phyloP scores from a whole-genome alignment of 495 filamentous ascomycete species.

The Trichoderma orchidacearum region DNA sequence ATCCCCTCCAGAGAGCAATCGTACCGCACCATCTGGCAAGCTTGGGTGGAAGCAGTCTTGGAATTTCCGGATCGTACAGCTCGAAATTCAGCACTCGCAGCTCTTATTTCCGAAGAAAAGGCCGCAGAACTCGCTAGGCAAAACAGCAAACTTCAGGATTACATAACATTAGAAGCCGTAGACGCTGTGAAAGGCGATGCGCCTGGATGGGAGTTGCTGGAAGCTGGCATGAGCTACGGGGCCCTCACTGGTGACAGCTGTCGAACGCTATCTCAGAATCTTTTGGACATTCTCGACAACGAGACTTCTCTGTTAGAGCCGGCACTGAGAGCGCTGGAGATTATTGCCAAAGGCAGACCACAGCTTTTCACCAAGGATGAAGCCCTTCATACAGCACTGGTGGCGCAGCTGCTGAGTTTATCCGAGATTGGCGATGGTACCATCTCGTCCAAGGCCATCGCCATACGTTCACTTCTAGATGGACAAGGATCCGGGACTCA shows the following conservation, averaged over 20 bases:
- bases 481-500: conserved; percentile 13
- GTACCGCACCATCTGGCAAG: conserved; percentile 19
- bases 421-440: conserved; percentile 23
- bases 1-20: conserved; percentile 18
- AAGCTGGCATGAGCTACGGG: conserved; percentile 21
- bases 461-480: conserved; percentile 19
- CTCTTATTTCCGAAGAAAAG: conserved; percentile 22
- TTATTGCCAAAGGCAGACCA: conserved; percentile 21
- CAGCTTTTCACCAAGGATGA: conserved; percentile 18
- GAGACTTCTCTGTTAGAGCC: conserved; percentile 3
- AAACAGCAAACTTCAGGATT: conserved; percentile 21
- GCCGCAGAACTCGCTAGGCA: conserved; percentile 14
- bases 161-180: conserved; percentile 19
- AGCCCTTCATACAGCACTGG: conserved; percentile 21
- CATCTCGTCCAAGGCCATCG: conserved; percentile 14
- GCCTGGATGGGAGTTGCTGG: conserved; percentile 21
- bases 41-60: conserved; percentile 18
- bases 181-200: conserved; percentile 12
- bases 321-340: conserved; percentile 22
- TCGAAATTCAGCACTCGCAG: conserved; percentile 16
- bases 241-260: conserved; percentile 13
- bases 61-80: conserved; percentile 5
- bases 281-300: conserved; percentile 12
- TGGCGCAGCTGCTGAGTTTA: conserved; percentile 28
- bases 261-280: conserved; percentile 11